Conservation (phyloP, 2,329 filamentous ascomycete genomes). For the Verticillium tricorpus region DNA sequence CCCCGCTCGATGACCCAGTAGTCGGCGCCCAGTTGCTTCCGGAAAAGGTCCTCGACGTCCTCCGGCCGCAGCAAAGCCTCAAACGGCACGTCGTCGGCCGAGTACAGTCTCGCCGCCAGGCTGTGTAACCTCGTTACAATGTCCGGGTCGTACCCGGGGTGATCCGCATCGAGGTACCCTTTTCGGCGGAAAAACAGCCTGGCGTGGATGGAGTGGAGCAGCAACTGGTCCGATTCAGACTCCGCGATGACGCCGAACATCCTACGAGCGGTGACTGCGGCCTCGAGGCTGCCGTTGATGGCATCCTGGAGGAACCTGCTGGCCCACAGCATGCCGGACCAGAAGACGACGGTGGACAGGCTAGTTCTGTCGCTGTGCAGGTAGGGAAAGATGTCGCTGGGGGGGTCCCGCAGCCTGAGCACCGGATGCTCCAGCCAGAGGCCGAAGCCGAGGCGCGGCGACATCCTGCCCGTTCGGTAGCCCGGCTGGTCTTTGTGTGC, state of each 20-base stretch:
- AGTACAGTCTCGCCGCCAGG: neutral
- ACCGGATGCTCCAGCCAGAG: neutral
- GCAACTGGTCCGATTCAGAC: neutral
- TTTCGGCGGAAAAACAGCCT: neutral
- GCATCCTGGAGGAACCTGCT: neutral
- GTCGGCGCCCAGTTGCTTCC: neutral
- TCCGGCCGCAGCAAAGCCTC: neutral
- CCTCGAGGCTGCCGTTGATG: neutral
- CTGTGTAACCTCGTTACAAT: neutral
- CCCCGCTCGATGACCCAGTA: neutral
- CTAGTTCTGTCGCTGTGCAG: neutral
- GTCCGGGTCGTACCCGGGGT: neutral
- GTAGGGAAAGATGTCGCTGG: slow-evolving; percentile 2
- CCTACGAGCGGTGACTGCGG: neutral
- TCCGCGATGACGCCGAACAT: neutral
- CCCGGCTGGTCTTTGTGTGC: neutral
- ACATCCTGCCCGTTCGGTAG: slow-evolving; percentile 2
- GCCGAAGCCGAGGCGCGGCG: slow-evolving; percentile 1
- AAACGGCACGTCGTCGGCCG: neutral
- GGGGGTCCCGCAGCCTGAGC: neutral
- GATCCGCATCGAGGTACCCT: neutral
- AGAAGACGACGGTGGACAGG: neutral
- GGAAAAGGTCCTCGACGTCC: neutral
- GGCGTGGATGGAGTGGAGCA: neutral
- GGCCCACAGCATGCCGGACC: neutral